Percentiles rank a stretch among this genome's conserved stretches.
These are phyloP conservation scores for Pseudofabraea citricarpa DNA, from an alignment of 2,329 filamentous ascomycete genomes.

Conservation along the genomic window DNA sequence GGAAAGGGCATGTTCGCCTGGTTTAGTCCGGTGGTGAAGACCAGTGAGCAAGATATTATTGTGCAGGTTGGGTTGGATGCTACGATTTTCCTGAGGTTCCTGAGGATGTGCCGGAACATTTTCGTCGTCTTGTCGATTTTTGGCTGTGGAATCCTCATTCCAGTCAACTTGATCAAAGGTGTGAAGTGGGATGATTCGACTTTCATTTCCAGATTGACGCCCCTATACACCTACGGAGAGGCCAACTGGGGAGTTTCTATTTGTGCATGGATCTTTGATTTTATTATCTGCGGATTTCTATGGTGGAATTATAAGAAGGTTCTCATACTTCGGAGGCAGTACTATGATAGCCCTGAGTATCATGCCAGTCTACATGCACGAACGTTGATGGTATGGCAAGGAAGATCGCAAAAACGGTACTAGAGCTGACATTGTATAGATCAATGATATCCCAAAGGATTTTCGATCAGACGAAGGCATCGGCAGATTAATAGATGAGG, in stretches of 20 bases:
- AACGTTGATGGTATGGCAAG: slow-evolving; percentile 53
- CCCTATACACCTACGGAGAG: slow-evolving; percentile 45
- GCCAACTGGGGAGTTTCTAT: slow-evolving; percentile 56
- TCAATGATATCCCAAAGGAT: slow-evolving; percentile 80
- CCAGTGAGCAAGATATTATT: slow-evolving; percentile 71
- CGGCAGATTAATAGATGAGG: slow-evolving; percentile 72
- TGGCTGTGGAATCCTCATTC: slow-evolving; percentile 74
- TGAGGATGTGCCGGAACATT: slow-evolving; percentile 87
- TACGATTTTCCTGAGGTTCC: slow-evolving; percentile 82
- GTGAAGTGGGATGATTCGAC: slow-evolving; percentile 23
- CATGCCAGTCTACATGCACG: slow-evolving; percentile 79
- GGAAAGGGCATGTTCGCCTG: slow-evolving; percentile 86
- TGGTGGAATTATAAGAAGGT: slow-evolving; percentile 88
- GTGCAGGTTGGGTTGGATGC: slow-evolving; percentile 88
- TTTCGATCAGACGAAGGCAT: slow-evolving; percentile 82
- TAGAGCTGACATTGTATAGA: slow-evolving; percentile 36
- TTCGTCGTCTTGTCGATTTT: slow-evolving; percentile 69
- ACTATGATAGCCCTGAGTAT: slow-evolving; percentile 84
- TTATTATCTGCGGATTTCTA: slow-evolving; percentile 73
- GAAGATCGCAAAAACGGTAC: slow-evolving; percentile 2
- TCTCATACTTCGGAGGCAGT: slow-evolving; percentile 63
- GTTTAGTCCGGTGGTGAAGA: slow-evolving; percentile 72
- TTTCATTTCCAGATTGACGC: slow-evolving; percentile 56
- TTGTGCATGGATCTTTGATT: slow-evolving; percentile 61
- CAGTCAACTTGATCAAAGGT: slow-evolving; percentile 63